Conservation (phyloP, 129 eudicot species). For the Saussurea involucrata region DNA sequence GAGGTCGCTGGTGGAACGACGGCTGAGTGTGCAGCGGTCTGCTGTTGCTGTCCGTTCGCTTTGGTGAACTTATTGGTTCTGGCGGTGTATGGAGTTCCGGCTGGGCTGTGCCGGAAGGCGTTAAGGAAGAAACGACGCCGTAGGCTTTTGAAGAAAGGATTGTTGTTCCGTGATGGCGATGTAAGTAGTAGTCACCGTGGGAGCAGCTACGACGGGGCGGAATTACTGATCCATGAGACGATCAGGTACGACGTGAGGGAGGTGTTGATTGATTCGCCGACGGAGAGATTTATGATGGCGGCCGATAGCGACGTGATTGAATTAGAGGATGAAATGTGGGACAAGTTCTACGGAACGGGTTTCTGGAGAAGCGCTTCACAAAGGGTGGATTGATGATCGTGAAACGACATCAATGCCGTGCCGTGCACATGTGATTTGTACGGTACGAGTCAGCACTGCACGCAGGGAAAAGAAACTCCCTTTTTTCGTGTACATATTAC, state of each 20-base stretch:
- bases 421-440: constrained; percentile 27
- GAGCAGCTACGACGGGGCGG: constrained; percentile 17
- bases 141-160: constrained; percentile 36
- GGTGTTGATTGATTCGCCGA: constrained; percentile 9
- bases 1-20: constrained; percentile 77
- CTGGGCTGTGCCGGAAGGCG: constrained; percentile 61
- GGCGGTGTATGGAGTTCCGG: constrained; percentile 70
- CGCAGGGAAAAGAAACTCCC: background rate
- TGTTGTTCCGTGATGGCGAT: constrained; percentile 11
- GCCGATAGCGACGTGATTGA: constrained; percentile 45
- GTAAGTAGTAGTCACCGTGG: constrained; percentile 10
- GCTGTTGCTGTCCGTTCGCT: constrained; percentile 68
- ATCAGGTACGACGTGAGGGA: constrained; percentile 27
- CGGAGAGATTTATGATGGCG: constrained; percentile 24
- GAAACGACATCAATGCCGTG: constrained; percentile 15
- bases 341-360: constrained; percentile 60
- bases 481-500: background rate
- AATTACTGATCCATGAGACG: constrained; percentile 6
- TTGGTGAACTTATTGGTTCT: constrained; percentile 39
- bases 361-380: constrained; percentile 74
- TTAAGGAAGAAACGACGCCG: constrained; percentile 46
- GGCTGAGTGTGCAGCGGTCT: constrained; percentile 80
- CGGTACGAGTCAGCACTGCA: constrained; percentile 21
- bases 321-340: constrained; percentile 85
- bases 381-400: constrained; percentile 28